A percentile compares a stretch with the other conserved stretches of the same genome.
These are phyloP conservation scores for Poa pratensis DNA, from an alignment of 176 grass and related monocot species.

Conservation along the genomic window DNA sequence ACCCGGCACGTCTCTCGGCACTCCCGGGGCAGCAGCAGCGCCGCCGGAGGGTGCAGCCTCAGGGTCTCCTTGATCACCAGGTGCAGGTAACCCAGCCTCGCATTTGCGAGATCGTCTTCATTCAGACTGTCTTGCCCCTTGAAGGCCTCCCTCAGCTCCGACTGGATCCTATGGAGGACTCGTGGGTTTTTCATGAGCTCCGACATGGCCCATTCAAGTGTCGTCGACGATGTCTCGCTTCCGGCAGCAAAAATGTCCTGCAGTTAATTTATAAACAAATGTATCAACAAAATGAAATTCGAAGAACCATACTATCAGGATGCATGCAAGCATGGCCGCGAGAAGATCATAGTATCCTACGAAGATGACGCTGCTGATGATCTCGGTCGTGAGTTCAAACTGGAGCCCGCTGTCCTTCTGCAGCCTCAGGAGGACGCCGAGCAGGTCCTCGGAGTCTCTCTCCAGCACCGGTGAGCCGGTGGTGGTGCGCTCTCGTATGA, in stretches of 20 bases:
- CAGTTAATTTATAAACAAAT: too few relatives aligned
- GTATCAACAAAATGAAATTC: too few relatives aligned
- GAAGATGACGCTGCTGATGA: too few relatives aligned
- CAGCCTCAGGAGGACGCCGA: background rate
- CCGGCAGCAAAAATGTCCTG: too few relatives aligned
- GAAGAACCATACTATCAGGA: too few relatives aligned
- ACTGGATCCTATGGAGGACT: conserved; percentile 12
- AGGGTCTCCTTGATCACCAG: conserved; percentile 7
- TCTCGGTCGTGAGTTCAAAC: background rate
- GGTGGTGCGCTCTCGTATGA: background rate
- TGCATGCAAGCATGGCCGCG: too few relatives aligned
- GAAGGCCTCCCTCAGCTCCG: conserved; percentile 26
- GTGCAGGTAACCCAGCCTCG: background rate
- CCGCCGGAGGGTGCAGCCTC: too few relatives aligned
- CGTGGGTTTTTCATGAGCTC: conserved; percentile 20
- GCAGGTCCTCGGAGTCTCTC: background rate
- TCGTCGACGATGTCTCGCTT: too few relatives aligned
- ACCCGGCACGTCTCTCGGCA: conserved; percentile 8
- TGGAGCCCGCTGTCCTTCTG: background rate
- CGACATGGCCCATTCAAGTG: too few relatives aligned
- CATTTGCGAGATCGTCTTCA: background rate
- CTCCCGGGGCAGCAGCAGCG: conserved; percentile 27
- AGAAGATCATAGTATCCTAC: too few relatives aligned
- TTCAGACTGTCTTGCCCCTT: background rate
- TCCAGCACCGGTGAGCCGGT: too few relatives aligned